Percentiles rank a stretch among this genome's conserved stretches.
phyloP scores from a whole-genome alignment of 352 stramenopile species.

The Pythium insidiosum region DNA sequence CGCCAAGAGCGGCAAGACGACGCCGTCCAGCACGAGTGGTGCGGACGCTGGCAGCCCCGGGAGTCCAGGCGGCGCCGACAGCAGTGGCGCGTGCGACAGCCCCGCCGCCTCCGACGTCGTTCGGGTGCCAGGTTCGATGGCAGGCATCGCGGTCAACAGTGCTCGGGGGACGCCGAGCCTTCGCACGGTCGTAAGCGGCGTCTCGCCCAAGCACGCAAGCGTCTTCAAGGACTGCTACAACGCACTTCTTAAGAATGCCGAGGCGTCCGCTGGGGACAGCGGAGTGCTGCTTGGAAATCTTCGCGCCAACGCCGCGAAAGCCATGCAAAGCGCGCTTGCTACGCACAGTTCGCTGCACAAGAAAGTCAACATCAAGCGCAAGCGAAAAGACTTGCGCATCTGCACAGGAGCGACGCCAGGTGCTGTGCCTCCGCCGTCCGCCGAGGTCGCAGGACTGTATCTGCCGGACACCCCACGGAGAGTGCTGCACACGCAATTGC shows the following conservation, averaged over 20 bases:
- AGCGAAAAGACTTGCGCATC: conserved; percentile 79
- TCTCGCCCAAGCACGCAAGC: conserved; percentile 50
- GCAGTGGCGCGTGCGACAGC: too few species aligned
- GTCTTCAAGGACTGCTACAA: conserved; percentile 78
- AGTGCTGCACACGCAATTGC: conserved; percentile 68
- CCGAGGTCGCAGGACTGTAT: conserved; percentile 64
- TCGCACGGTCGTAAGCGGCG: conserved; percentile 27
- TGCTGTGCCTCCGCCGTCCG: background rate
- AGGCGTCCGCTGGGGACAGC: conserved; percentile 7
- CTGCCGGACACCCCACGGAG: conserved; percentile 66
- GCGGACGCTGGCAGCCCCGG: too few species aligned
- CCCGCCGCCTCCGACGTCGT: background rate
- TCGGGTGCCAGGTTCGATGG: too few species aligned
- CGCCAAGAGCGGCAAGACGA: background rate
- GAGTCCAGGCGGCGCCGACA: background rate
- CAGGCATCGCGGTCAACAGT: background rate
- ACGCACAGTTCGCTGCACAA: conserved; percentile 13
- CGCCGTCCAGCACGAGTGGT: background rate
- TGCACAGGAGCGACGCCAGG: conserved; percentile 31
- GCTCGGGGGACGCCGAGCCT: conserved; percentile 1
- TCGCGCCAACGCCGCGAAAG: background rate
- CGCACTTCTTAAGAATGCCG: conserved; percentile 50
- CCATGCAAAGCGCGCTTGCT: background rate
- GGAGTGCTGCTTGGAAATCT: too few species aligned
- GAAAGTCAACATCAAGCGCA: conserved; percentile 65